Percentiles rank a stretch among this genome's conserved stretches.
These are phyloP conservation scores for Paraphaeosphaeria sporulosa DNA, from an alignment of 2,329 filamentous ascomycete species.

Conservation along the genomic window DNA sequence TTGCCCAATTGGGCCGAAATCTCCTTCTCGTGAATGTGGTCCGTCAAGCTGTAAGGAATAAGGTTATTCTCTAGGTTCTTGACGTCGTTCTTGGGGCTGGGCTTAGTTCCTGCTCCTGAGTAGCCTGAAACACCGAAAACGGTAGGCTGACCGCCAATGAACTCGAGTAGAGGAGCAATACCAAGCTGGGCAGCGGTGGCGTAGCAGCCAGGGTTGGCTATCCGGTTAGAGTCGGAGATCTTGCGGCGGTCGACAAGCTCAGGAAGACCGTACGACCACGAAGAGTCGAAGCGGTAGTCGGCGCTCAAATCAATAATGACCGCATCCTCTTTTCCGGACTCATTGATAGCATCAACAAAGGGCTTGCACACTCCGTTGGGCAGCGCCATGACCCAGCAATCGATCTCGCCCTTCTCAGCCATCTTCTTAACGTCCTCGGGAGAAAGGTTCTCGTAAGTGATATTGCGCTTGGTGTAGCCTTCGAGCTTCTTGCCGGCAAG, in stretches of 20 bases:
- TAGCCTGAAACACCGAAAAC: slow-evolving; percentile 94
- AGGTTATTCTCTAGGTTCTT: slow-evolving; percentile 84
- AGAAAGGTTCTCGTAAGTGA: slow-evolving; percentile 89
- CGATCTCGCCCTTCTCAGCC: slow-evolving; percentile 83
- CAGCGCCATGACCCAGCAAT: slow-evolving; percentile 97
- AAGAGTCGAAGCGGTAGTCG: slow-evolving; percentile 87
- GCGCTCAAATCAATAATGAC: slow-evolving; percentile 95
- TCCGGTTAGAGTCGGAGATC: slow-evolving; percentile 80
- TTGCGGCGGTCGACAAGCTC: slow-evolving; percentile 80
- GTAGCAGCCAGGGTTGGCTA: slow-evolving; percentile 94
- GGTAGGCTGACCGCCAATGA: slow-evolving; percentile 79
- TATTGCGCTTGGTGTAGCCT: slow-evolving; percentile 89
- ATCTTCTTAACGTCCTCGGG: slow-evolving; percentile 87
- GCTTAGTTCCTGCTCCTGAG: slow-evolving; percentile 94
- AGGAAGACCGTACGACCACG: slow-evolving; percentile 90
- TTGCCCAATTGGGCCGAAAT: slow-evolving; percentile 80
- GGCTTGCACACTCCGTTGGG: slow-evolving; percentile 95
- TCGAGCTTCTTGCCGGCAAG: slow-evolving; percentile 84
- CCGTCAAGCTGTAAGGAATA: slow-evolving; percentile 88
- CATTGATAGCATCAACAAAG: slow-evolving; percentile 86
- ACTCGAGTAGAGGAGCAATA: slow-evolving; percentile 80
- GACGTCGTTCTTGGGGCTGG: slow-evolving; percentile 91
- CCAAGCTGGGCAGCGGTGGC: slow-evolving; percentile 91
- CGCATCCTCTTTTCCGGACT: slow-evolving; percentile 69
- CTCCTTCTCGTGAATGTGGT: slow-evolving; percentile 94